Evolutionary conservation across 2,329 filamentous ascomycete species (phyloP).

Genomic region (Lasiodiplodia theobromae): DNA sequence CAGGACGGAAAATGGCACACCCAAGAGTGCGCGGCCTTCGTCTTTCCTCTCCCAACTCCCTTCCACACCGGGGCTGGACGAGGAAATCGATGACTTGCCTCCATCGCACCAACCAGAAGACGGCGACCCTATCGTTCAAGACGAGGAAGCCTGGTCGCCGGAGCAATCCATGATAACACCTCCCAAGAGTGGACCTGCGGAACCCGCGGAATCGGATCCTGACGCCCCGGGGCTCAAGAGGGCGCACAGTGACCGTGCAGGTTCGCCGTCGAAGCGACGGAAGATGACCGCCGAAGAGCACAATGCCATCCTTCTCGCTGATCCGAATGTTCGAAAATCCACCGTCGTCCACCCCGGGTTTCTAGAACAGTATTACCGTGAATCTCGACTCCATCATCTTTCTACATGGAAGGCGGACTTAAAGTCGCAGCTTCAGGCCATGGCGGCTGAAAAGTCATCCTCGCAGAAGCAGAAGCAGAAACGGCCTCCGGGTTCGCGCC

Average conservation of each 20-base stretch:
- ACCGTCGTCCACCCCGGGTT: conserved; percentile 94
- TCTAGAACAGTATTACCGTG: conserved; percentile 90
- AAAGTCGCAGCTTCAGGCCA: conserved; percentile 83
- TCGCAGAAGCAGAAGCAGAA: conserved; percentile 61
- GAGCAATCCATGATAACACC: conserved; percentile 36
- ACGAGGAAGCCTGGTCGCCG: conserved; percentile 30
- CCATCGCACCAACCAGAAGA: conserved; percentile 43
- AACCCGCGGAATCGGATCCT: not conserved
- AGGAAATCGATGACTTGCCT: conserved; percentile 41
- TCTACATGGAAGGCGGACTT: conserved; percentile 97
- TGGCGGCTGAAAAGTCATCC: conserved; percentile 73
- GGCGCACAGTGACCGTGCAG: conserved; percentile 6
- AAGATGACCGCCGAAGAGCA: conserved; percentile 87
- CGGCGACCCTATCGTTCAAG: not conserved
- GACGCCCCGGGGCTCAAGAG: conserved; percentile 4
- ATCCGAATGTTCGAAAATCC: conserved; percentile 85
- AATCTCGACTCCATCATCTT: conserved; percentile 92
- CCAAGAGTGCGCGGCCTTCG: conserved; percentile 35
- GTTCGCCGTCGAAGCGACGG: conserved; percentile 42
- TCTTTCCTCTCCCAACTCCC: conserved; percentile 38
- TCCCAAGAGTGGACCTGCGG: conserved; percentile 40
- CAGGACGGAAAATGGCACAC: conserved; percentile 46
- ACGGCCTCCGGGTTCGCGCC: conserved; percentile 67
- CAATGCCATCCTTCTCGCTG: conserved; percentile 82
- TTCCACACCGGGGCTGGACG: conserved; percentile 38